Evolutionary conservation across 495 filamentous ascomycete species (phyloP).

Genomic region (Penicillium turbatum): DNA sequence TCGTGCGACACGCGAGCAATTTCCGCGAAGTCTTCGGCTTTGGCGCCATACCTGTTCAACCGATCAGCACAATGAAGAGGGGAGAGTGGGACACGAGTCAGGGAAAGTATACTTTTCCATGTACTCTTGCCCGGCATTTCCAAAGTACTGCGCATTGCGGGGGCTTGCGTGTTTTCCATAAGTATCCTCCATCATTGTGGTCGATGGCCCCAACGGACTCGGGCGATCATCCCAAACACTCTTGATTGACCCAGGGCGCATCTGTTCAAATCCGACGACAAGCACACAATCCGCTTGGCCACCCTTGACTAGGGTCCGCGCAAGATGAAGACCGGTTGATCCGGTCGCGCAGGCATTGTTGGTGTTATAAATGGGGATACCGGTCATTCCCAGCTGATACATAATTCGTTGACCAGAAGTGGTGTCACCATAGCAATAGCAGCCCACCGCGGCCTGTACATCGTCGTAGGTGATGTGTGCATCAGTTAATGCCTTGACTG

Average conservation of each 20-base stretch:
- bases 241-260: constrained; percentile 59
- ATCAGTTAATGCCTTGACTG: constrained; percentile 72
- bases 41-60: constrained; percentile 57
- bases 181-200: constrained; percentile 20
- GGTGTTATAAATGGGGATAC: constrained; percentile 80
- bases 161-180: constrained; percentile 29
- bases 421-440: constrained; percentile 83
- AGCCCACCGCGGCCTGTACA: constrained; percentile 77
- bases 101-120: constrained; percentile 62
- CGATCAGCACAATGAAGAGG: constrained; percentile 18
- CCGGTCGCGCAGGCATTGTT: constrained; percentile 90
- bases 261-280: constrained; percentile 90
- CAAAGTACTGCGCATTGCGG: constrained; percentile 78
- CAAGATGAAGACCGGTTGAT: constrained; percentile 70
- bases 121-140: constrained; percentile 80
- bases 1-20: constrained; percentile 79
- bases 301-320: constrained; percentile 60
- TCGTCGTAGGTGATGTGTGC: constrained; percentile 85
- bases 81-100: neutral
- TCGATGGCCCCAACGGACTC: constrained; percentile 19
- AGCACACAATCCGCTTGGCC: constrained; percentile 70
- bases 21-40: constrained; percentile 71
- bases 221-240: constrained; percentile 25
- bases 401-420: constrained; percentile 71
- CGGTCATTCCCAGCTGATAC: constrained; percentile 89